Conservation (phyloP, 495 filamentous ascomycete species). For the Margaritispora aquatica region DNA sequence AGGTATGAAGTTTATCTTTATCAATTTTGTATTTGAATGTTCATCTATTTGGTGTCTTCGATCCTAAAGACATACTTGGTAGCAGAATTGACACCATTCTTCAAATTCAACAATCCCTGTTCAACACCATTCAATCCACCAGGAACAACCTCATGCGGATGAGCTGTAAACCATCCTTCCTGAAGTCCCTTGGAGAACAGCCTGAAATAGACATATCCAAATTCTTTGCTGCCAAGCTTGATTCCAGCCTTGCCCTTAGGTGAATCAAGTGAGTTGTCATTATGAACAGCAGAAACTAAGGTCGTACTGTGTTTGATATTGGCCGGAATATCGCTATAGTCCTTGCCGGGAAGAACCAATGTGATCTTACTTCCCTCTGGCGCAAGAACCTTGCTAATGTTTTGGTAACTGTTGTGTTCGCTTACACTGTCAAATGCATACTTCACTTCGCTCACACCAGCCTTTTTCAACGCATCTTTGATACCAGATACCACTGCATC, state of each 20-base stretch:
- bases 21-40: too few species aligned
- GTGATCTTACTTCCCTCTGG: constrained; percentile 41
- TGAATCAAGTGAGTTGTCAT: constrained; percentile 18
- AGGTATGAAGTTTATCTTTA: too few species aligned
- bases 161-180: constrained; percentile 56
- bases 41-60: constrained; percentile 43
- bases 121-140: constrained; percentile 55
- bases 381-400: constrained; percentile 40
- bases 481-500: constrained; percentile 46
- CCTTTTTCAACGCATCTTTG: constrained; percentile 37
- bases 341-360: constrained; percentile 41
- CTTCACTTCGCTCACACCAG: constrained; percentile 26
- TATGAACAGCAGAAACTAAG: constrained; percentile 46
- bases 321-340: constrained; percentile 29
- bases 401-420: constrained; percentile 41
- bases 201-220: constrained; percentile 44
- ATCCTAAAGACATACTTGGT: constrained; percentile 67
- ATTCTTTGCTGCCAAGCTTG: constrained; percentile 39
- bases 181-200: constrained; percentile 35
- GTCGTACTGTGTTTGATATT: constrained; percentile 30
- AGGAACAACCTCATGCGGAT: constrained; percentile 54
- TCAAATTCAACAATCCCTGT: constrained; percentile 47
- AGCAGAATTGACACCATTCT: constrained; percentile 56
- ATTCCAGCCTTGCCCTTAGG: constrained; percentile 14
- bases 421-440: constrained; percentile 58